Conservation (phyloP, 495 filamentous ascomycete species). For the Hypomontagnella submonticulosa region DNA sequence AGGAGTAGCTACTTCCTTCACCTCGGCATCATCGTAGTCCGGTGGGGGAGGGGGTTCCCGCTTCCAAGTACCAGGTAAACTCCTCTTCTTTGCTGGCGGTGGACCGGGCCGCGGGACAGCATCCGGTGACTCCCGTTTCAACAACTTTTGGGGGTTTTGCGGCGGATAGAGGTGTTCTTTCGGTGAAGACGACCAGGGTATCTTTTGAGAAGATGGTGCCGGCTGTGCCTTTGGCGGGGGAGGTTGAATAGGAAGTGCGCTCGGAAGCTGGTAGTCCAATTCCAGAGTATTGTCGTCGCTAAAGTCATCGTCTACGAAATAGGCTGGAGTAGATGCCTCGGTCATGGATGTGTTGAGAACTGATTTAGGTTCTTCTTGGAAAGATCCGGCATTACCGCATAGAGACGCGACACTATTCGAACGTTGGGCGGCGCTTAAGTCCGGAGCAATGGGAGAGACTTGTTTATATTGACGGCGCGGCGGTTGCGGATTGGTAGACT, state of each 20-base stretch:
- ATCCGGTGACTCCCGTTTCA: slow-evolving; percentile 51
- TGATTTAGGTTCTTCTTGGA: slow-evolving; percentile 52
- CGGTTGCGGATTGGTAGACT: slow-evolving; percentile 35
- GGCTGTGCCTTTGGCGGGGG: slow-evolving; percentile 34
- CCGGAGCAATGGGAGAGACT: slow-evolving; percentile 13
- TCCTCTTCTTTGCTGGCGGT: slow-evolving; percentile 48
- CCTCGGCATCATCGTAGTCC: slow-evolving; percentile 49
- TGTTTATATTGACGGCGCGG: slow-evolving; percentile 26
- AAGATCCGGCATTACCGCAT: slow-evolving; percentile 54
- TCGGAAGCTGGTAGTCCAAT: slow-evolving; percentile 65
- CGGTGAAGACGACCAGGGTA: slow-evolving; percentile 50
- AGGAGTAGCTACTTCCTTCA: slow-evolving; percentile 44
- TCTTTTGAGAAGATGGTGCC: slow-evolving; percentile 48
- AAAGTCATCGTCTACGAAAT: slow-evolving; percentile 73
- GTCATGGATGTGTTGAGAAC: slow-evolving; percentile 17
- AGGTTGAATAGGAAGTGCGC: slow-evolving; percentile 54
- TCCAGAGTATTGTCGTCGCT: slow-evolving; percentile 75
- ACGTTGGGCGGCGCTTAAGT: slow-evolving; percentile 18
- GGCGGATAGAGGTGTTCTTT: slow-evolving; percentile 42
- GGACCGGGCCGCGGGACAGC: slow-evolving; percentile 31
- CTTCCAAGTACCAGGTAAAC: slow-evolving; percentile 47
- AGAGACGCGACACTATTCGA: slow-evolving; percentile 52
- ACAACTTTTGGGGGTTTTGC: slow-evolving; percentile 10
- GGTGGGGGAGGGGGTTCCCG: slow-evolving; percentile 3
- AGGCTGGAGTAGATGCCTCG: slow-evolving; percentile 49